Conservation (phyloP, 208 protist species). For the Tritrichomonas musculus region DNA sequence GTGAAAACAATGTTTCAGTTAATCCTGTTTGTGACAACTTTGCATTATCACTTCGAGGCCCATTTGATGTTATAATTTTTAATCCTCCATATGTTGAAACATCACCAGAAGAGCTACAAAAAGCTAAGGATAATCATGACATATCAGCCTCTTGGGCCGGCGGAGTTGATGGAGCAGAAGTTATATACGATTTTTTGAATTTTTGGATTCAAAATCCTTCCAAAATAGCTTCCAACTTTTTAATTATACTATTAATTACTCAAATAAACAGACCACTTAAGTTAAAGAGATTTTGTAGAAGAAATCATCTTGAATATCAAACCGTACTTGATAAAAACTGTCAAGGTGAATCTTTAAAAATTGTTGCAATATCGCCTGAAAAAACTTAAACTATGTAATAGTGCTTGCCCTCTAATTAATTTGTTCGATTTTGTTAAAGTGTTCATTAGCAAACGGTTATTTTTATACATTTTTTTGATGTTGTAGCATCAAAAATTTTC, state of each 20-base stretch:
- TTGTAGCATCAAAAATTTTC: too few relatives aligned
- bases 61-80: conserved; percentile 16
- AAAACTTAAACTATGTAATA: neutral
- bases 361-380: neutral
- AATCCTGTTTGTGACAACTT: neutral
- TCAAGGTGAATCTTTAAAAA: neutral
- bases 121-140: neutral
- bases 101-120: neutral
- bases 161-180: neutral
- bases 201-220: neutral
- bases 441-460: too few relatives aligned
- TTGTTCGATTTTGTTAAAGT: too few relatives aligned
- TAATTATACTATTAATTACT: neutral
- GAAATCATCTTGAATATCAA: neutral
- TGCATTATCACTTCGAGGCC: neutral
- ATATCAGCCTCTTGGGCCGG: conserved; percentile 13
- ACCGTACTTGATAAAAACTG: neutral
- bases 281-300: neutral
- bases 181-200: conserved; percentile 15
- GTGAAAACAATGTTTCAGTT: neutral
- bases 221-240: neutral
- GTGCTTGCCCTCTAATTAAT: too few relatives aligned
- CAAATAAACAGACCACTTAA: neutral
- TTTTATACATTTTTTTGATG: too few relatives aligned
- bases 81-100: conserved; percentile 32